Evolutionary conservation across 2,329 filamentous ascomycete species (phyloP).

Genomic region (Cyphellophora europaea): DNA sequence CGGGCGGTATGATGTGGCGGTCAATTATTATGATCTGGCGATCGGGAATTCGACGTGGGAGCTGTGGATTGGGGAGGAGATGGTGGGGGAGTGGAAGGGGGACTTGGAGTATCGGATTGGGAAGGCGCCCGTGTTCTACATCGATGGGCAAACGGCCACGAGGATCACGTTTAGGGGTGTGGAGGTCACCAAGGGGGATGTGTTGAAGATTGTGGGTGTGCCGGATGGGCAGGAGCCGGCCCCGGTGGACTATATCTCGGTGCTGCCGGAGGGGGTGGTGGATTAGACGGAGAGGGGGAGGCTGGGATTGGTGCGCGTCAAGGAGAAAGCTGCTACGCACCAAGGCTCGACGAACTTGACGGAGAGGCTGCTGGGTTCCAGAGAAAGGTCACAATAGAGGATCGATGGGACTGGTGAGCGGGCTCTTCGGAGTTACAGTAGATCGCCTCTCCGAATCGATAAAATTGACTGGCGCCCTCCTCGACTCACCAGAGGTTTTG

Average conservation of each 20-base stretch:
- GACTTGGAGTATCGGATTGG: constrained; percentile 52
- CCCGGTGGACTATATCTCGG: constrained; percentile 56
- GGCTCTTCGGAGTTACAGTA: too few relatives aligned
- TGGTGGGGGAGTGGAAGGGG: constrained; percentile 50
- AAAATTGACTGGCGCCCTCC: too few relatives aligned
- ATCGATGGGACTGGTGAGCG: too few relatives aligned
- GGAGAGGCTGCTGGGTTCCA: too few relatives aligned
- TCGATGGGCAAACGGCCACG: constrained; percentile 58
- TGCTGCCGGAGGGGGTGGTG: constrained; percentile 49
- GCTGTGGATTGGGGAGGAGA: constrained; percentile 34
- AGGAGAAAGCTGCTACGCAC: too few relatives aligned
- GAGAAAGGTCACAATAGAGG: too few relatives aligned
- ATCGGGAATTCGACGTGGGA: constrained; percentile 49
- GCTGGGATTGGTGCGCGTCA: too few relatives aligned
- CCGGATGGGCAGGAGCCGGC: constrained; percentile 55
- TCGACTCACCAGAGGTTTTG: too few relatives aligned
- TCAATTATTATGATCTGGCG: constrained; percentile 58
- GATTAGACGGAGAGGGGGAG: constrained; percentile 38
- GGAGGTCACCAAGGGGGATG: constrained; percentile 40
- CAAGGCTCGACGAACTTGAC: too few relatives aligned
- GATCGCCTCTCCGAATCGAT: too few relatives aligned
- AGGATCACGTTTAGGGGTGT: constrained; percentile 50
- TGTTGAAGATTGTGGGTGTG: constrained; percentile 45
- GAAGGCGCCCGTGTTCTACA: constrained; percentile 46
- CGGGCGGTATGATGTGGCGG: constrained; percentile 52